Base-by-base conservation (phyloP, 1,139 yeast genomes). In the Sugiyamaella paludigena region DNA sequence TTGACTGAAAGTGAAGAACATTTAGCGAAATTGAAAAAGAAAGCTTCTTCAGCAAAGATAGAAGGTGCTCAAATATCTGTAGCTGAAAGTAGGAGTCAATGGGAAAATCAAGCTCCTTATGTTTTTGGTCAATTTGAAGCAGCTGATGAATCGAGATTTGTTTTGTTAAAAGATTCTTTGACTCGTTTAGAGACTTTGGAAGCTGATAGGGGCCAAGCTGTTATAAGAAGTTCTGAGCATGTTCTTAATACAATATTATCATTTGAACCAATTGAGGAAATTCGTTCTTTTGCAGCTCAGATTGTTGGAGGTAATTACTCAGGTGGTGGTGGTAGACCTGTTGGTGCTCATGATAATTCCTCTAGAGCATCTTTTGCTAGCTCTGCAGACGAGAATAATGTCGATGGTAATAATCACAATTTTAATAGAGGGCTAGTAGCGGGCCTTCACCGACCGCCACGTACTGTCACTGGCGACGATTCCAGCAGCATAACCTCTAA, bases 81-180 rank as follows among this genome's bases (percentile, higher is more conserved):
- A 16, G 61, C 59, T 24, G 62, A 63, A 41, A 49, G 47, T 13
- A 56, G 63, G 24, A 55, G 59, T 36, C 66, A 67, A 43, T 89
- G 96, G 95, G 84, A 81, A 55, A 73, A 78, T 50, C 83, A 83
- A 64, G 92, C 95, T 0, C 94, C 96, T 1, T 81, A 76, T 55
- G 79, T 84, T 35, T 84, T 87, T 63, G 86, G 84, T 58, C 80
- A 80, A 59, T 83, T 89, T 65, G 95, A 88, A 66, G 75, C 74
- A 54, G 82, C 83, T 58, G 96, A 91, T 65, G 77, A 73, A 51
- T 73, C 73, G 53, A 83, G 95, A 63, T 75, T 86, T 53, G 77
- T 78, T 47, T 72, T 83, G 60, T 67, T 88, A 48, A 84, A 87
- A 62, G 86, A 86, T 57, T 74, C 81, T 26, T 74, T 89, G 52